Evolutionary conservation across 495 filamentous ascomycete species (phyloP).

Genomic region (Cercophora sp.): DNA sequence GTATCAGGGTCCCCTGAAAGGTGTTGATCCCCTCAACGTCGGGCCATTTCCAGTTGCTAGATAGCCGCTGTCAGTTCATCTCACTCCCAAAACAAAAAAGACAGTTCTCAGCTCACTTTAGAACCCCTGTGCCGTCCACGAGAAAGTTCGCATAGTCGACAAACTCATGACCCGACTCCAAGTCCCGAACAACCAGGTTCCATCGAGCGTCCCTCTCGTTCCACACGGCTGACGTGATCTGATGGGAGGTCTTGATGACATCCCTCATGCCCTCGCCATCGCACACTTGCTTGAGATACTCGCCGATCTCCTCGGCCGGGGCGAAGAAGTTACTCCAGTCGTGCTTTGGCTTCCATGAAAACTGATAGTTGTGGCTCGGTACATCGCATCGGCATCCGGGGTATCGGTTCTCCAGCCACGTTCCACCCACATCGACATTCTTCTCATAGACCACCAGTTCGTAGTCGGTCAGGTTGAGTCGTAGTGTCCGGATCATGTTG

Average conservation of each 20-base stretch:
- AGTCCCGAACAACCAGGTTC: conserved; percentile 47
- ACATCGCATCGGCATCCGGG: conserved; percentile 54
- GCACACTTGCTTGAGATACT: conserved; percentile 53
- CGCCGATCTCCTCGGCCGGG: conserved; percentile 52
- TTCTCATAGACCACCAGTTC: conserved; percentile 73
- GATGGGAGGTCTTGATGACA: conserved; percentile 41
- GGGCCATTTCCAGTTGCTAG: conserved; percentile 60
- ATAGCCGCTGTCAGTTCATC: no score
- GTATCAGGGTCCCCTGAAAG: conserved; percentile 53
- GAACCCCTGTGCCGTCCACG: conserved; percentile 53
- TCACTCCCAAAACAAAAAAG: no score
- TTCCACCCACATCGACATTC: conserved; percentile 62
- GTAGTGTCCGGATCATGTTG: conserved; percentile 43
- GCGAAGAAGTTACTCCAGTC: conserved; percentile 60
- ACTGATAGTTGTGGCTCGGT: conserved; percentile 53
- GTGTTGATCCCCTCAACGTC: conserved; percentile 44
- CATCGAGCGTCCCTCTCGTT: conserved; percentile 43
- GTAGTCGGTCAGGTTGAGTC: conserved; percentile 39
- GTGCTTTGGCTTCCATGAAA: conserved; percentile 53
- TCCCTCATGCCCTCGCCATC: conserved; percentile 54
- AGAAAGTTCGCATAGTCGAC: conserved; percentile 52
- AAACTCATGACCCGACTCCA: conserved; percentile 40
- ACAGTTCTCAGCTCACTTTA: conserved; percentile 52
- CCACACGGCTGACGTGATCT: conserved; percentile 39
- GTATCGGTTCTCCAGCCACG: conserved; percentile 58